Evolutionary conservation across 768 basidiomycete genomes (phyloP).

Genomic region (Obba rivulosa): DNA sequence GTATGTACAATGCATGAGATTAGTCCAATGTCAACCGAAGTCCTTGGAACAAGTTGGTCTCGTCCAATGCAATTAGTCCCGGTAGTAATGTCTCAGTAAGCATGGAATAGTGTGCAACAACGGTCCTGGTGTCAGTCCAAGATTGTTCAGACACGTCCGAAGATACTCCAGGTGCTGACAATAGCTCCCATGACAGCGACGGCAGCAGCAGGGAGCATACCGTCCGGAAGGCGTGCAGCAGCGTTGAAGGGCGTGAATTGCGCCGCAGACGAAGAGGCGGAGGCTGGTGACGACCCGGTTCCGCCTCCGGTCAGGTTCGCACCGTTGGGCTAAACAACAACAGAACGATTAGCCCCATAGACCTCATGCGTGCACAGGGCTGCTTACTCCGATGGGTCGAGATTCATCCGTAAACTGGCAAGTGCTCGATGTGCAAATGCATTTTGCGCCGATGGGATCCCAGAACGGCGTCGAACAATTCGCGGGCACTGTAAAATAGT

Average conservation of each 20-base stretch:
- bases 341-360: slow-evolving; percentile 2
- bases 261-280: slow-evolving; percentile 21
- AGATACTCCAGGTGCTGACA: slow-evolving; percentile 24
- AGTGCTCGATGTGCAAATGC: slow-evolving; percentile 49
- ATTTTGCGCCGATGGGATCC: slow-evolving; percentile 66
- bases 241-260: slow-evolving; percentile 48
- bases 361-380: slow-evolving; percentile 3
- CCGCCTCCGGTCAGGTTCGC: slow-evolving; percentile 65
- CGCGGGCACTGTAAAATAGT: slow-evolving; percentile 42
- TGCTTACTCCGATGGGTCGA: slow-evolving; percentile 57
- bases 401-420: slow-evolving; percentile 64
- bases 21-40: too few species aligned
- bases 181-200: slow-evolving; percentile 33
- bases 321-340: slow-evolving; percentile 53
- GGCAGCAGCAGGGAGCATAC: slow-evolving; percentile 30
- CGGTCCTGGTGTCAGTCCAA: background rate
- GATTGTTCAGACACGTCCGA: slow-evolving; percentile 11
- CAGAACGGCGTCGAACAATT: slow-evolving; percentile 79
- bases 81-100: too few species aligned
- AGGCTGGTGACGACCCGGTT: slow-evolving; percentile 32
- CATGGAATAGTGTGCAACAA: too few species aligned
- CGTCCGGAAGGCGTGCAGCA: slow-evolving; percentile 16
- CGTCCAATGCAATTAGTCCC: too few species aligned
- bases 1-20: too few species aligned
- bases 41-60: too few species aligned